Percentiles rank a stretch among this genome's conserved stretches.
Evolutionary conservation across 176 grass and related monocot species (phyloP).

Genomic region (Typha latifolia): DNA sequence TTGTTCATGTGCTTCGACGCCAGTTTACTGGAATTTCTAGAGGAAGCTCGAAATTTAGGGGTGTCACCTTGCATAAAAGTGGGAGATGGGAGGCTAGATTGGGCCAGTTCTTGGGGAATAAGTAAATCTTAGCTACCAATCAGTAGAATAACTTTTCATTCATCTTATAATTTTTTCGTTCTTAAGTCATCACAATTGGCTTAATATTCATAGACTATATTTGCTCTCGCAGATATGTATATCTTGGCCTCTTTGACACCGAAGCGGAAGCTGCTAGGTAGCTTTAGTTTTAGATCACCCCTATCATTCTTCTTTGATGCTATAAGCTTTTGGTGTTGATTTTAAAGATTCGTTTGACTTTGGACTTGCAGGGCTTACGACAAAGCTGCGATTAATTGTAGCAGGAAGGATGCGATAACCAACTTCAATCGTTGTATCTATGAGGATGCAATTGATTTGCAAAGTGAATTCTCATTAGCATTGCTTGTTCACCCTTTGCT

Average conservation of each 20-base stretch:
- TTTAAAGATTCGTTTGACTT: neutral
- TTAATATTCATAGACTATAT: neutral
- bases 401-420: slow-evolving; percentile 39
- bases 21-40: slow-evolving; percentile 48
- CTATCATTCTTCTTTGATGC: neutral
- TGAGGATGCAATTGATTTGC: slow-evolving; percentile 5
- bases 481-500: neutral
- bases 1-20: slow-evolving; percentile 56
- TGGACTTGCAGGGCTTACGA: slow-evolving; percentile 42
- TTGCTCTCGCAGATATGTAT: slow-evolving; percentile 40
- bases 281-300: neutral
- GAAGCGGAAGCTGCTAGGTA: slow-evolving; percentile 68
- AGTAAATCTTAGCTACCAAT: slow-evolving; percentile 24
- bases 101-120: slow-evolving; percentile 62
- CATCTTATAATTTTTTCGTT: neutral
- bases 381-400: slow-evolving; percentile 46
- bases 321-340: too few relatives aligned
- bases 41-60: slow-evolving; percentile 53
- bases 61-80: slow-evolving; percentile 69
- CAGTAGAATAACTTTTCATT: neutral
- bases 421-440: slow-evolving; percentile 36
- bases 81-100: slow-evolving; percentile 73
- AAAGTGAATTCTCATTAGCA: slow-evolving; percentile 18
- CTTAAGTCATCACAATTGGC: neutral
- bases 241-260: slow-evolving; percentile 66